A percentile compares a stretch with the other conserved stretches of the same genome.
Evolutionary conservation across 306 rosid species (phyloP).

Genomic region (Prunus kanzakura): DNA sequence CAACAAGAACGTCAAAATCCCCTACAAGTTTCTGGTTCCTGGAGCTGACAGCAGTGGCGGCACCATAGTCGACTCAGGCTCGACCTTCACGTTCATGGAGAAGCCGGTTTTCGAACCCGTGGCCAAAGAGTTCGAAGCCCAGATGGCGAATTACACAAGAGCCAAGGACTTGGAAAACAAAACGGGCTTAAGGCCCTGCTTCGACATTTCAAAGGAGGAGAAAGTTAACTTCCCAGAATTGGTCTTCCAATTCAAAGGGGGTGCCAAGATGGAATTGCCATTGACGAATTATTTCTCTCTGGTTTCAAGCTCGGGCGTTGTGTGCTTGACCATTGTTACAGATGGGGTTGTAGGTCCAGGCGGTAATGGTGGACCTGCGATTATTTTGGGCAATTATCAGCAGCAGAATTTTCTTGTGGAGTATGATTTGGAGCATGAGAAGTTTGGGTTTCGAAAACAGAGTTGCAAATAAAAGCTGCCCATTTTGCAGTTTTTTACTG

Average conservation of each 20-base stretch:
- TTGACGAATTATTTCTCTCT: constrained; percentile 55
- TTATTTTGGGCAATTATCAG: constrained; percentile 74
- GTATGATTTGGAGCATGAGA: constrained; percentile 63
- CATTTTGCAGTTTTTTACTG: neutral
- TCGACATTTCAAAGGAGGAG: constrained; percentile 31
- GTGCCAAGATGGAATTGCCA: constrained; percentile 70
- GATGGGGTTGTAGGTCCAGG: constrained; percentile 22
- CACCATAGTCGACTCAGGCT: constrained; percentile 77
- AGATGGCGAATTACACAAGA: constrained; percentile 52
- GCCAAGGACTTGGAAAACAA: constrained; percentile 44
- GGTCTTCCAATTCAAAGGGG: constrained; percentile 70
- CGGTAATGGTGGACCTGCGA: constrained; percentile 53
- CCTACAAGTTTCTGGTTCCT: constrained; percentile 41
- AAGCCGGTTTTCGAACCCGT: constrained; percentile 47
- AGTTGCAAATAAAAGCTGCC: constrained; percentile 27
- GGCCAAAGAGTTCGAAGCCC: constrained; percentile 48
- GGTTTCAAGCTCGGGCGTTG: constrained; percentile 30
- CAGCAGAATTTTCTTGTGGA: constrained; percentile 76
- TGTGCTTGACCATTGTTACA: constrained; percentile 60
- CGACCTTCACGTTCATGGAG: constrained; percentile 82
- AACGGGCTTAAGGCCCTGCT: constrained; percentile 74
- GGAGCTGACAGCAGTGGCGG: constrained; percentile 69
- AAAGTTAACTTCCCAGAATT: constrained; percentile 50
- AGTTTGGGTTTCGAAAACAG: constrained; percentile 61
- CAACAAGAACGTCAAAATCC: constrained; percentile 45